phyloP scores from a whole-genome alignment of 306 rosid species.

The Canavalia gladiata region DNA sequence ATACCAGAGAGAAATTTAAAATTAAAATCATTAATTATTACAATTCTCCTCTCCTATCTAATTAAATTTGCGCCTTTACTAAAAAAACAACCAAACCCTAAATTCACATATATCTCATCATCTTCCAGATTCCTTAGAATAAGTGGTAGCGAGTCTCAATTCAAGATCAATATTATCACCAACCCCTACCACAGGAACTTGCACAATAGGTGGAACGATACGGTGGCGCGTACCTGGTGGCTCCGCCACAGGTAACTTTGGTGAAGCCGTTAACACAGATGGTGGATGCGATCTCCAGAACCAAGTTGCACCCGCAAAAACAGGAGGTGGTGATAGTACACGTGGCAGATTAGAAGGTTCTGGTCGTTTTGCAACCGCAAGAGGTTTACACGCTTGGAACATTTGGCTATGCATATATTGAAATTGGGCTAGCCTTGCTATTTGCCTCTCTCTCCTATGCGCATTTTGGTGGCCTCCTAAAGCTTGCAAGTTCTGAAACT shows the following conservation, averaged over 20 bases:
- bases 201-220: neutral
- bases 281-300: neutral
- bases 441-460: constrained; percentile 35
- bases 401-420: neutral
- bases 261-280: neutral
- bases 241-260: constrained; percentile 10
- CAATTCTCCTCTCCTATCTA: neutral
- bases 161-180: constrained; percentile 29
- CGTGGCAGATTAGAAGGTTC: neutral
- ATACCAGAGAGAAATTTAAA: neutral
- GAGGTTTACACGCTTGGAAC: constrained; percentile 2
- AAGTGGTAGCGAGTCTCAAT: constrained; percentile 5
- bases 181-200: neutral
- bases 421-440: constrained; percentile 1
- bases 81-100: neutral
- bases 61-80: neutral
- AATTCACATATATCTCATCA: neutral
- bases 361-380: neutral
- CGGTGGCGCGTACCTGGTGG: constrained; percentile 24
- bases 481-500: constrained; percentile 26
- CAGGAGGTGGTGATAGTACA: neutral
- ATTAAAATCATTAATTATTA: neutral
- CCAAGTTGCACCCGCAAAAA: constrained; percentile 9
- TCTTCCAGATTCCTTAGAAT: neutral
- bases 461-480: constrained; percentile 39